A percentile compares a stretch with the other conserved stretches of the same genome.
Evolutionary conservation across 2,329 filamentous ascomycete genomes (phyloP).

Genomic region (Fusarium gaditjirri): DNA sequence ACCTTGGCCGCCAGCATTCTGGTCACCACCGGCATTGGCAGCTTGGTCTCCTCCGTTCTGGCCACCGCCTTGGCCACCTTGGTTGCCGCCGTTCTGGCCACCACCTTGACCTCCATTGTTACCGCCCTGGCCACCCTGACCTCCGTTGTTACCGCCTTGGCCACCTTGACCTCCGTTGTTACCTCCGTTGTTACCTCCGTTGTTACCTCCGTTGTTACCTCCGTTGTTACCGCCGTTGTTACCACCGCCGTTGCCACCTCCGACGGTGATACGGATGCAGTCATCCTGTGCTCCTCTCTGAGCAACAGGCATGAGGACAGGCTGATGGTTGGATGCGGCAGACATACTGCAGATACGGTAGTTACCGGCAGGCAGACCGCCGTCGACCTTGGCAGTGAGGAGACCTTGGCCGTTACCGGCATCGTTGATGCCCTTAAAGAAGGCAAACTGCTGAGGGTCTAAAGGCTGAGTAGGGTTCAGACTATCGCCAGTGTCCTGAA

Average conservation of each 20-base stretch:
- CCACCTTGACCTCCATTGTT: constrained; percentile 6
- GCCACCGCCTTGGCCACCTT: constrained; percentile 31
- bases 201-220: background rate
- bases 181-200: background rate
- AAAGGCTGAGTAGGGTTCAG: constrained; percentile 63
- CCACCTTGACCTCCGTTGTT: constrained; percentile 4
- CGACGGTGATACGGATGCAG: constrained; percentile 69
- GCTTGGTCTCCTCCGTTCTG: constrained; percentile 20
- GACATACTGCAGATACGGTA: constrained; percentile 75
- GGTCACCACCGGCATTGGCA: constrained; percentile 24
- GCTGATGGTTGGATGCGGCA: constrained; percentile 72
- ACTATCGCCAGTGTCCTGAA: constrained; percentile 64
- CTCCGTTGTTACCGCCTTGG: background rate
- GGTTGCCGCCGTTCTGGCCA: constrained; percentile 14
- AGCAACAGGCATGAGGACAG: constrained; percentile 72
- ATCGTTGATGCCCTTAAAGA: constrained; percentile 76
- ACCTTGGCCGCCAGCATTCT: constrained; percentile 4
- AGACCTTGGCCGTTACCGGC: constrained; percentile 65
- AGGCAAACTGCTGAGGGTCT: constrained; percentile 65
- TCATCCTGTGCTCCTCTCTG: constrained; percentile 75
- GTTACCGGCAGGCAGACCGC: constrained; percentile 69
- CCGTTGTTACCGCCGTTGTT: constrained; percentile 28
- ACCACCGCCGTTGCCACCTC: constrained; percentile 39
- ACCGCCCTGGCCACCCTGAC: background rate
- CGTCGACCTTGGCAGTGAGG: constrained; percentile 63